Base-by-base conservation (phyloP, 768 basidiomycete genomes). In the Ramaria rubella region DNA sequence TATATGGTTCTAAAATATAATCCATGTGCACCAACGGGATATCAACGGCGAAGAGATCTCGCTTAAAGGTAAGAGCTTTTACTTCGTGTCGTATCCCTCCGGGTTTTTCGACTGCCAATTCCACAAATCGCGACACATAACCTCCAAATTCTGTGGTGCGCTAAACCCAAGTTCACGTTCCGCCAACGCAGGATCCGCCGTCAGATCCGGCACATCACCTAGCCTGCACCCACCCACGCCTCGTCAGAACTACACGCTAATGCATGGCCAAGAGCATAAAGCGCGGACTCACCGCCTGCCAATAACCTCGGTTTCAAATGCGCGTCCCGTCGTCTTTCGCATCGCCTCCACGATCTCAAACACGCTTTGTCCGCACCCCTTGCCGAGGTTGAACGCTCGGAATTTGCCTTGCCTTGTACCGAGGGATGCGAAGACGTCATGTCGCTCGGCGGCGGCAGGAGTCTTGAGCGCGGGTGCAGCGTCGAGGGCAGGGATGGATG, bases 31-130 rank as follows among this genome's bases (percentile, higher is more conserved):
- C n/a, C n/a, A n/a, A n/a, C n/a, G n/a, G n/a, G n/a, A n/a, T n/a
- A n/a, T n/a, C n/a, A n/a, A n/a, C n/a, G n/a, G n/a, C n/a, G n/a
- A n/a, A n/a, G n/a, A n/a, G n/a, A n/a, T n/a, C n/a, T n/a, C n/a
- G n/a, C n/a, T n/a, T n/a, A n/a, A n/a, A n/a, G n/a, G n/a, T n/a
- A n/a, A n/a, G n/a, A n/a, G n/a, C n/a, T n/a, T 27, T 26, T 48
- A 48, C 17, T 56, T 56, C 15, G 59, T 61, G 27, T 49, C 59
- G 59, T 68, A 96, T 2, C 94, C 94, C 29, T 80, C 67, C 6
- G 89, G 90, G 64, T 96, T 90, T 69, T 83, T 90, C n/a, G 82
- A 83, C 75, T 98, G 95, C 92, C 94, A 99, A 73, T 94, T 94
- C 96, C 96, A 98, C 63, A 96, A 75, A 71, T 99, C 96, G 55